Percentiles rank a stretch among this genome's conserved stretches.
Conservation (phyloP, 192 early-diverging fungal genomes). For the Coemansia sp. region DNA sequence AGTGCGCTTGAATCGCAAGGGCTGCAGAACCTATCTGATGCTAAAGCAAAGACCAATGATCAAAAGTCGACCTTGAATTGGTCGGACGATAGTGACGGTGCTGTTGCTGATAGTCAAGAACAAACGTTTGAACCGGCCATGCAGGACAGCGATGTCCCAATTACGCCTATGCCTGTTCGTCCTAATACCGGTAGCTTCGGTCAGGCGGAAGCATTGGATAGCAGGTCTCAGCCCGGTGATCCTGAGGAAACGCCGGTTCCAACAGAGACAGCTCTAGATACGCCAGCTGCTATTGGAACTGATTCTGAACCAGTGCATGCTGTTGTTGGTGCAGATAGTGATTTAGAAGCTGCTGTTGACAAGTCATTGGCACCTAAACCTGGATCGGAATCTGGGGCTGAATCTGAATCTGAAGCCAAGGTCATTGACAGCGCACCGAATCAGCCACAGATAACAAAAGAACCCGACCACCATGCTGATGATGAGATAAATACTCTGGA, state of each 20-base stretch:
- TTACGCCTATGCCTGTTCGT: constrained; percentile 6
- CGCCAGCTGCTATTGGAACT: background rate
- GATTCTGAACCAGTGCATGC: background rate
- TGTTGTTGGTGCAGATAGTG: background rate
- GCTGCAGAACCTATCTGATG: background rate
- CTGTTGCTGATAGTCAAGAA: constrained; percentile 6
- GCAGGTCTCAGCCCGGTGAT: background rate
- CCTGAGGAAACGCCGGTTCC: constrained; percentile 17
- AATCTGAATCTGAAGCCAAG: background rate
- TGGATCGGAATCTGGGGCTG: background rate
- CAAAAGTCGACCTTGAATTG: background rate
- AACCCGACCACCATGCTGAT: background rate
- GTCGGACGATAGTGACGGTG: constrained; percentile 1
- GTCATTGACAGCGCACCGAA: background rate
- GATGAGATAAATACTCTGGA: background rate
- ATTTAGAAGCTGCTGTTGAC: constrained; percentile 2
- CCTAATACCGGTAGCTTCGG: background rate
- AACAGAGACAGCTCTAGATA: constrained; percentile 7
- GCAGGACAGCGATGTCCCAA: constrained; percentile 1
- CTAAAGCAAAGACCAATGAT: background rate
- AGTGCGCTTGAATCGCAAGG: constrained; percentile 1
- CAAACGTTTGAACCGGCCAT: background rate
- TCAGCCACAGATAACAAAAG: background rate
- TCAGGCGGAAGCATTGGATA: background rate
- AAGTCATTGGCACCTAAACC: background rate